Evolutionary conservation across 371 early-diverging fungal species (phyloP).

Genomic region (Rhizopus stolonifer): DNA sequence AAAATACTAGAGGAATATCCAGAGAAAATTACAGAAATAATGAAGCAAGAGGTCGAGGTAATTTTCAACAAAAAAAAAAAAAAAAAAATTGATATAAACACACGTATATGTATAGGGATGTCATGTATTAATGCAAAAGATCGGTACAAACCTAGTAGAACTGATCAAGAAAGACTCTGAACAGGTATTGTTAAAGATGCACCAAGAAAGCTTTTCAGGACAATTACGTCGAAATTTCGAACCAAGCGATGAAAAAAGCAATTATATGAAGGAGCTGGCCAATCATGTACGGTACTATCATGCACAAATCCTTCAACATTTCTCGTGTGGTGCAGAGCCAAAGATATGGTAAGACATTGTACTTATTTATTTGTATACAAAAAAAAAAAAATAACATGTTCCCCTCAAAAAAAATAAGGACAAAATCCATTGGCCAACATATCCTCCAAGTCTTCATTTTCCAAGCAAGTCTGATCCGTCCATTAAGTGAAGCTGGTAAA

Average conservation of each 20-base stretch:
- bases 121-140: constrained; percentile 48
- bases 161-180: constrained; percentile 55
- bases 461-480: constrained; percentile 62
- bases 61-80: neutral
- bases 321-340: constrained; percentile 64
- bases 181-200: constrained; percentile 55
- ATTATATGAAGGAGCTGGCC: constrained; percentile 57
- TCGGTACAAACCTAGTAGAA: constrained; percentile 51
- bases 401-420: constrained; percentile 35
- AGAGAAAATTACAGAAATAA: constrained; percentile 41
- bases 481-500: constrained; percentile 63
- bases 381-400: neutral
- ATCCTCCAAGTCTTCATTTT: constrained; percentile 58
- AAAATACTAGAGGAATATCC: constrained; percentile 57
- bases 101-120: too few species aligned
- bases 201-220: constrained; percentile 60
- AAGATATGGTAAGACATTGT: constrained; percentile 50
- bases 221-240: constrained; percentile 24
- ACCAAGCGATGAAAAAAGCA: constrained; percentile 29
- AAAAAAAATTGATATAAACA: constrained; percentile 14
- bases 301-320: constrained; percentile 49
- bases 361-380: neutral
- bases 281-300: constrained; percentile 58
- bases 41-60: constrained; percentile 53
- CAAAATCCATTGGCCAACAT: constrained; percentile 44